Evolutionary conservation across 768 basidiomycete species (phyloP).

Genomic region (Tephrocybe sp.): DNA sequence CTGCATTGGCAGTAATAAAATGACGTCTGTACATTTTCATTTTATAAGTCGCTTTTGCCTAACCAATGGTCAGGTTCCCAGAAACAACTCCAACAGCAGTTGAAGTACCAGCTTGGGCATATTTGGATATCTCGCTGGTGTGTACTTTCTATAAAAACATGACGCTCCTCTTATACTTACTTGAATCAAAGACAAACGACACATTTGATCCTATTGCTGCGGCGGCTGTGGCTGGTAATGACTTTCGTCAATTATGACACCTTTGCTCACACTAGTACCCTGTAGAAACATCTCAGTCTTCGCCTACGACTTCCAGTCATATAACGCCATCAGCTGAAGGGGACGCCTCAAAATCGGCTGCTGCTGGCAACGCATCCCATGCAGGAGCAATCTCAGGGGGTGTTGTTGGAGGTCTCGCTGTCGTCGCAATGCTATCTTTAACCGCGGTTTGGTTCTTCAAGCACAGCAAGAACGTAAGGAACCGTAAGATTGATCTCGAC

Average conservation of each 20-base stretch:
- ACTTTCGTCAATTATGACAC: neutral
- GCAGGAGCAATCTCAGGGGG: slow-evolving; percentile 67
- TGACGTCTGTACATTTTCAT: slow-evolving; percentile 25
- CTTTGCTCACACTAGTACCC: neutral
- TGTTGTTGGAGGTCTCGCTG: slow-evolving; percentile 52
- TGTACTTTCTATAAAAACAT: slow-evolving; percentile 1
- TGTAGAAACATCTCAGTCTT: neutral
- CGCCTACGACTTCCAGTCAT: neutral
- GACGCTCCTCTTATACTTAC: neutral
- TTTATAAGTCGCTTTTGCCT: neutral
- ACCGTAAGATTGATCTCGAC: slow-evolving; percentile 11
- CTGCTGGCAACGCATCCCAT: slow-evolving; percentile 22
- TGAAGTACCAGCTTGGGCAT: slow-evolving; percentile 58
- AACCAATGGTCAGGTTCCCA: slow-evolving; percentile 39
- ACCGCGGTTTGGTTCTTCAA: slow-evolving; percentile 37
- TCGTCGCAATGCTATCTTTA: slow-evolving; percentile 37
- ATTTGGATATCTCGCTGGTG: slow-evolving; percentile 47
- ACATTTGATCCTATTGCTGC: slow-evolving; percentile 37
- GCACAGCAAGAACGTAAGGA: slow-evolving; percentile 16
- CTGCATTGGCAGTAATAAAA: slow-evolving; percentile 32
- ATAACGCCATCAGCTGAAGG: neutral
- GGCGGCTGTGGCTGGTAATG: slow-evolving; percentile 15
- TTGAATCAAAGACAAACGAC: slow-evolving; percentile 27
- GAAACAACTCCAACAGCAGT: slow-evolving; percentile 39
- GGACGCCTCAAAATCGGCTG: slow-evolving; percentile 1